A percentile compares a stretch with the other conserved stretches of the same genome.
Evolutionary conservation across 2,329 filamentous ascomycete genomes (phyloP).

Genomic region (Colletotrichum sp.): DNA sequence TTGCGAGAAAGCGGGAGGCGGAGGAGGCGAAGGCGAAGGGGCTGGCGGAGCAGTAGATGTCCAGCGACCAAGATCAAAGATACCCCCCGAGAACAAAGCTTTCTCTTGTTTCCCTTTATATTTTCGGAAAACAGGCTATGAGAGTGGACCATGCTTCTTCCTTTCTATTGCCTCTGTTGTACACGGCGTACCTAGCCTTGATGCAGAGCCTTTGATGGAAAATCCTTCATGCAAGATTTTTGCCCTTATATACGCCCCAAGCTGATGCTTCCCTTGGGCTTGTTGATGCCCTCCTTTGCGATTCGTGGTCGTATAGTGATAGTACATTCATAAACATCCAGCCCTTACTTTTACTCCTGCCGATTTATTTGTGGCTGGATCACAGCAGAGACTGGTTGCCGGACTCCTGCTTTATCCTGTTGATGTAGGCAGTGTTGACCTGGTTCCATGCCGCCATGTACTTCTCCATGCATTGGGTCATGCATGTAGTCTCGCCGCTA

Average conservation of each 20-base stretch:
- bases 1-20: slow-evolving; percentile 77
- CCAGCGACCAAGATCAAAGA: slow-evolving; percentile 18
- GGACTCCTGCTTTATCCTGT: slow-evolving; percentile 65
- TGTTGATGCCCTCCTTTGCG: neutral
- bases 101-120: neutral
- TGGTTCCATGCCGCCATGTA: slow-evolving; percentile 83
- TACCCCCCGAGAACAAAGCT: slow-evolving; percentile 27
- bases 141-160: neutral
- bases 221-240: neutral
- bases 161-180: neutral
- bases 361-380: neutral
- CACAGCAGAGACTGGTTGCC: slow-evolving; percentile 26
- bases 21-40: slow-evolving; percentile 69
- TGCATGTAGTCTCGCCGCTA: slow-evolving; percentile 71
- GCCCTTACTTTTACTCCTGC: neutral
- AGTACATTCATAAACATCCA: slow-evolving; percentile 3
- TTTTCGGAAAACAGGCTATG: neutral
- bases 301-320: slow-evolving; percentile 13
- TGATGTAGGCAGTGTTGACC: slow-evolving; percentile 72
- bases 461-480: slow-evolving; percentile 82
- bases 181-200: neutral
- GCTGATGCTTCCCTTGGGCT: neutral
- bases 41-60: slow-evolving; percentile 26
- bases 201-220: neutral
- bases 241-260: neutral